Evolutionary conservation across 768 basidiomycete species (phyloP), one percentile per base, ranked within the genome.

Genomic region (Xerocomus potaroensis): DNA sequence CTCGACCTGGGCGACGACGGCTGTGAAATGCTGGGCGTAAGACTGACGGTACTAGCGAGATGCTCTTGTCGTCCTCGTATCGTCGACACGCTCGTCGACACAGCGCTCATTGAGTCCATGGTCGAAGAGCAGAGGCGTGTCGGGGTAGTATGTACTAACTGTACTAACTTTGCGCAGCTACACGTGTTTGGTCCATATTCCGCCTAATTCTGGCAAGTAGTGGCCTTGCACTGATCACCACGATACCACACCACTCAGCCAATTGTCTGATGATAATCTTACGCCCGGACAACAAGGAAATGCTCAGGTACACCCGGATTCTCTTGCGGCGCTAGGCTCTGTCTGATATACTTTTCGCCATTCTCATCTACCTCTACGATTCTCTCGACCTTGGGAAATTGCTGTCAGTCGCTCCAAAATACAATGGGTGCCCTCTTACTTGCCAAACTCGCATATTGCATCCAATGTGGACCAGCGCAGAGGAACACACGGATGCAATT

Each of bases 401-500:
- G 44, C 24, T 40, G 31, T 31, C 15, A 33, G 21, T 21, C 8
- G 26, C 14, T 16, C 35, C 10, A 24, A 14, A 27, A 6, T 10
- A 41, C 14, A 18, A 16, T 31, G 16, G 4, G 21, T 16, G 30
- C 16, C 19, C 40, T 71, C 58, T 60, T 48, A 86, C 87, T 73
- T 84, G 77, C 81, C 83, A 87, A 1, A 86, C 85, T 30, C 69
- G 70, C 0, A 81, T 78, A 57, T 81, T 82, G 53, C 79, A 81
- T 4, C 88, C 87, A 51, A 90, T 76, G 47, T 82, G 79, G 18
- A 62, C 61, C 32, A 89, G 65, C 4, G 72, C 75, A 8, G 76
- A 57, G 27, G 72, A 70, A 58, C 83, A 84, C 18, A 69, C 65
- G 4, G 65, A 67, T 12, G 75, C 72, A 21, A 89, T 70, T 5